A percentile compares a stretch with the other conserved stretches of the same genome.
These are phyloP conservation scores for Cryomyces minteri DNA, from an alignment of 495 filamentous ascomycete species.

Conservation along the genomic window DNA sequence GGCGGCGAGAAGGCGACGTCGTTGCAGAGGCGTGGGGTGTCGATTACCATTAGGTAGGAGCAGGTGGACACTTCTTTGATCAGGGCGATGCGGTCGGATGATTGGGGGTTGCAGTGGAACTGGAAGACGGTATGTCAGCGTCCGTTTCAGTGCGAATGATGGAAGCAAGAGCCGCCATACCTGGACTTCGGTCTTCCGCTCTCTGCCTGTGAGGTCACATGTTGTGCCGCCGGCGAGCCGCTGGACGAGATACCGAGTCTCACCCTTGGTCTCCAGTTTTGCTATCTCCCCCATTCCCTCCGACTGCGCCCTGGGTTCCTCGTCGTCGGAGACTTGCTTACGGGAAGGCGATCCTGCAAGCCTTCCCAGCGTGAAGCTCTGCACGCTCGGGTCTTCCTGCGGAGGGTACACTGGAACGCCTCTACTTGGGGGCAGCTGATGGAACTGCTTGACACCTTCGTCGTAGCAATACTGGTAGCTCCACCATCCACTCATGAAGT, in stretches of 20 bases:
- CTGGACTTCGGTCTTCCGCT: constrained; percentile 71
- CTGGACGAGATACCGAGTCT: constrained; percentile 82
- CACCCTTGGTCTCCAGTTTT: constrained; percentile 39
- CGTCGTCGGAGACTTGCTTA: neutral
- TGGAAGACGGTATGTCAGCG: constrained; percentile 13
- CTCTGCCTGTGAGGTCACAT: constrained; percentile 79
- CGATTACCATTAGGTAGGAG: constrained; percentile 85
- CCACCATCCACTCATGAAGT: constrained; percentile 79
- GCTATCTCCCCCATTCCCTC: constrained; percentile 12
- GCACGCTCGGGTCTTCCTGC: constrained; percentile 51
- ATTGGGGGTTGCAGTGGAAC: constrained; percentile 82
- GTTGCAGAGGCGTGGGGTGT: constrained; percentile 82
- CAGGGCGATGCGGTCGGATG: constrained; percentile 68
- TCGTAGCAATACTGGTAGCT: constrained; percentile 93
- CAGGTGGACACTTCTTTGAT: constrained; percentile 94
- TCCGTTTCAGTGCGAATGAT: too few relatives aligned
- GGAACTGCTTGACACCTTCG: constrained; percentile 76
- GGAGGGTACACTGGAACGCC: constrained; percentile 54
- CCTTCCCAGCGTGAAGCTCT: constrained; percentile 59
- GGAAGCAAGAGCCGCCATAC: constrained; percentile 6
- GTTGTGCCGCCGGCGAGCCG: constrained; percentile 66
- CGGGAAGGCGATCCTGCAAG: neutral
- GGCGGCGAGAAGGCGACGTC: constrained; percentile 86
- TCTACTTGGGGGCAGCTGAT: constrained; percentile 48
- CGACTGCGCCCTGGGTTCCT: constrained; percentile 13